Conservation (phyloP, 1,139 yeast genomes). For the Zygosaccharomyces sapae region DNA sequence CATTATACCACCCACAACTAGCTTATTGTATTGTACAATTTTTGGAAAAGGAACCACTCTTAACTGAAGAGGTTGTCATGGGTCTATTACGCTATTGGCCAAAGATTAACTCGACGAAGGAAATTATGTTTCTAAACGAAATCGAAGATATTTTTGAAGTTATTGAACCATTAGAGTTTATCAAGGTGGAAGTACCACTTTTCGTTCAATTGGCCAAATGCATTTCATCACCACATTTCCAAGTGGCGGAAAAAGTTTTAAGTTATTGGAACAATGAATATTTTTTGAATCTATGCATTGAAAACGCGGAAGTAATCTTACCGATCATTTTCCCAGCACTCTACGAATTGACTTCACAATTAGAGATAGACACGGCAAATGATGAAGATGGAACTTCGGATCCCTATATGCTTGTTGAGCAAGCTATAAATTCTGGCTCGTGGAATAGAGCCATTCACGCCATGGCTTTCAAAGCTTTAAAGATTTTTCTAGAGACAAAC, state of each 20-base stretch:
- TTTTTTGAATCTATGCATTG: conserved; percentile 83
- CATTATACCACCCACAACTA: conserved; percentile 90
- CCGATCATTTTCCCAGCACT: conserved; percentile 90
- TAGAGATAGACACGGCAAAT: conserved; percentile 41
- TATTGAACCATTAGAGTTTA: conserved; percentile 89
- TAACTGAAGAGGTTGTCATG: conserved; percentile 93
- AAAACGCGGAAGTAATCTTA: conserved; percentile 82
- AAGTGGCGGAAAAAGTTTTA: conserved; percentile 91
- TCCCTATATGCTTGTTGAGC: conserved; percentile 38
- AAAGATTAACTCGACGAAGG: conserved; percentile 89
- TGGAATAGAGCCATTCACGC: conserved; percentile 95
- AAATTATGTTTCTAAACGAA: conserved; percentile 91
- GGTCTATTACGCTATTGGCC: conserved; percentile 96
- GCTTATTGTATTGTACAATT: conserved; percentile 97
- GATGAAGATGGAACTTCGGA: conserved; percentile 38
- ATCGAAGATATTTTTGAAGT: conserved; percentile 95
- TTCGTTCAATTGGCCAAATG: conserved; percentile 93
- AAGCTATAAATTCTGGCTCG: conserved; percentile 39
- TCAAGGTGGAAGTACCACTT: conserved; percentile 86
- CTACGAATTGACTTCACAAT: conserved; percentile 66
- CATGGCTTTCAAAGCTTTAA: conserved; percentile 84
- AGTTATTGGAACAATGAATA: conserved; percentile 95
- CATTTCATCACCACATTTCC: conserved; percentile 93
- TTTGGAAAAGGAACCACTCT: conserved; percentile 83
- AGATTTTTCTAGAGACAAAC: conserved; percentile 90